A percentile compares a stretch with the other conserved stretches of the same genome.
phyloP scores from a whole-genome alignment of 768 basidiomycete genomes.

The Terana coerulea region DNA sequence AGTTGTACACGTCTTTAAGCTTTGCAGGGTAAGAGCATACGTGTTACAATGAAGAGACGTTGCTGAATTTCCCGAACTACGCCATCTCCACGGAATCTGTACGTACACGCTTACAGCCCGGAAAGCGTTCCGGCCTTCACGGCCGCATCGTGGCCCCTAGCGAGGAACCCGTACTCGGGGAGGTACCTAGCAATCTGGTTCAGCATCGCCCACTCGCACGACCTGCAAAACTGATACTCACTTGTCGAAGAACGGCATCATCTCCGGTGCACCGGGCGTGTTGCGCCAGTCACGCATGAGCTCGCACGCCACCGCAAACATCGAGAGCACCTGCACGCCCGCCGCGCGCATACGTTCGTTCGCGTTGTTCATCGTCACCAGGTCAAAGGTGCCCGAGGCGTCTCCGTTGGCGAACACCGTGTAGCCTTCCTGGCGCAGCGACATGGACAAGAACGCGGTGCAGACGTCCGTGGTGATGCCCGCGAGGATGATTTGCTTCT shows the following conservation, averaged over 20 bases:
- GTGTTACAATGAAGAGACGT: too few species aligned
- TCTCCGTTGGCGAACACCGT: conserved; percentile 45
- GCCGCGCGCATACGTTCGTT: conserved; percentile 46
- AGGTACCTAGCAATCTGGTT: conserved; percentile 3
- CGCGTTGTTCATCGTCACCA: conserved; percentile 39
- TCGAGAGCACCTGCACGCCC: conserved; percentile 42
- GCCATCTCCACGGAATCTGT: too few species aligned
- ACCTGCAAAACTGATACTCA: conserved; percentile 21
- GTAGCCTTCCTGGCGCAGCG: conserved; percentile 42
- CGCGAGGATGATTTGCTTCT: conserved; percentile 46
- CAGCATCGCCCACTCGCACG: neutral
- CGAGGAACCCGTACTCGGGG: conserved; percentile 16
- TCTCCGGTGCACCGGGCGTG: conserved; percentile 37
- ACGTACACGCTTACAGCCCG: conserved; percentile 3
- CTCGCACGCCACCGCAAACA: conserved; percentile 42
- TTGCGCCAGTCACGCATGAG: conserved; percentile 50
- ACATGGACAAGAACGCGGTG: conserved; percentile 41
- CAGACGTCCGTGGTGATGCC: conserved; percentile 48
- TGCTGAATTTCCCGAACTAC: too few species aligned
- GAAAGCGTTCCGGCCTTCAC: conserved; percentile 9
- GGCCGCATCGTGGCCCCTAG: conserved; percentile 16
- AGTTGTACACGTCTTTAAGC: too few species aligned
- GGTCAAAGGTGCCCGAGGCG: conserved; percentile 40
- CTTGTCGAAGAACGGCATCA: conserved; percentile 44
- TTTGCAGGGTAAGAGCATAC: too few species aligned